Evolutionary conservation across 2,329 filamentous ascomycete species (phyloP), one percentile per base, ranked within the genome.

Genomic region (Incumbomyces lentus): DNA sequence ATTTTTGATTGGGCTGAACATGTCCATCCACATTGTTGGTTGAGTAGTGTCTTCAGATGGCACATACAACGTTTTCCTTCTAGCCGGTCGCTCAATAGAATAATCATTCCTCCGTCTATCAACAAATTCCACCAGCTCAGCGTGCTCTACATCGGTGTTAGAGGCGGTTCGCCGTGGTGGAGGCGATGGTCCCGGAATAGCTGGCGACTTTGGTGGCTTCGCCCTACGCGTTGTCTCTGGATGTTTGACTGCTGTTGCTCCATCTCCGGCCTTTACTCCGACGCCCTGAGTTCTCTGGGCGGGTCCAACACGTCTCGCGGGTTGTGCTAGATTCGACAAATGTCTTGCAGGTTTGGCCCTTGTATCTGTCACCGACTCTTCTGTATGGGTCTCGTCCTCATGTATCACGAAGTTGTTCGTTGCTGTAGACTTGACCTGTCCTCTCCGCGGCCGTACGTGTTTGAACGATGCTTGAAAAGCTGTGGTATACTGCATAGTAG

Each of bases 1-100:
- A 17, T 54, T 53, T 46, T 68, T 69, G 16, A 66, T 48, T 1
- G 66, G 65, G 48, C 63, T 68, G 51, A 68, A 68, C 4, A 69
- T 55, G 8, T 59, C 63, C 67, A 70, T 68, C 44, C 68, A 69
- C 30, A 64, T 60, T 18, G 59, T 68, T 4, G 67, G 62, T 46
- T 67, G 59, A 0, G 66, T 66, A 1, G 61, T 64, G 49, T 69
- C 64, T 33, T 69, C 66, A 1, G 62, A 58, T 0, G 68, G 65
- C 22, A 70, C 65, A 49, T 68, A 69, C 13, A 68, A 59, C 2
- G 64, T 68, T 26, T 62, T 59, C 18, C 63, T 61, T 33, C 63
- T 61, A 17, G 62, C 56, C 26, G 60, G 55, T 34, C 36, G 34
- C 13, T 30, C 34, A 13, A 31, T 13, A 5, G 7, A 4, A n/a